phyloP scores from a whole-genome alignment of 1,139 yeast genomes.

The Suhomyces kunorum region DNA sequence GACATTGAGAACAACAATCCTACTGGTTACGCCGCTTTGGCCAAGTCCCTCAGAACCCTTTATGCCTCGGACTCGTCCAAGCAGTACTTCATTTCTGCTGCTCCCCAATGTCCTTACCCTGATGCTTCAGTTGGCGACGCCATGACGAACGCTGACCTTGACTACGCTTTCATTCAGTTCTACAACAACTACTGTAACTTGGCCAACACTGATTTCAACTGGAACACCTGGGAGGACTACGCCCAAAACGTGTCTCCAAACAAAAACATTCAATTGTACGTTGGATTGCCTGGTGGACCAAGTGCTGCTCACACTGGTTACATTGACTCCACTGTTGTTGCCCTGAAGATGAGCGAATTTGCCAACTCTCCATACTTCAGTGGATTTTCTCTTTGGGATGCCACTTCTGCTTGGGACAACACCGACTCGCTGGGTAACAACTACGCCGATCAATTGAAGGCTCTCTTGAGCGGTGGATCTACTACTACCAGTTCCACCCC shows the following conservation, averaged over 20 bases:
- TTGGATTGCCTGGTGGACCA: conserved; percentile 74
- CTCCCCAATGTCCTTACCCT: conserved; percentile 95
- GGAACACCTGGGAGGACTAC: conserved; percentile 78
- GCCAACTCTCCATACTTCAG: conserved; percentile 57
- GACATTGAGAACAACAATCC: conserved; percentile 47
- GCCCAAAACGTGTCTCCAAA: conserved; percentile 69
- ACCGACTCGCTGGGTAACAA: conserved; percentile 13
- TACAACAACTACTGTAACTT: conserved; percentile 85
- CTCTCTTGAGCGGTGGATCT: conserved; percentile 11
- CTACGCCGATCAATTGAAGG: conserved; percentile 19
- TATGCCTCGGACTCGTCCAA: conserved; percentile 57
- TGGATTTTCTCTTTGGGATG: conserved; percentile 92
- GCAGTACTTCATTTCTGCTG: conserved; percentile 79
- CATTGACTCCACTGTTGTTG: conserved; percentile 23
- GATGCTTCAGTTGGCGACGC: conserved; percentile 80
- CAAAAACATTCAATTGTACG: conserved; percentile 58
- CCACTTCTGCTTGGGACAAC: conserved; percentile 43
- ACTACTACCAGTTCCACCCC: too few relatives aligned
- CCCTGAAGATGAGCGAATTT: conserved; percentile 29
- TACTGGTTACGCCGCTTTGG: conserved; percentile 64
- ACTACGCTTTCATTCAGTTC: conserved; percentile 88
- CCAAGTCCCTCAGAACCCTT: conserved; percentile 56
- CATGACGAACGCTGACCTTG: conserved; percentile 62
- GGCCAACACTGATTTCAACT: conserved; percentile 62
- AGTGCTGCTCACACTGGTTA: conserved; percentile 73